These are phyloP conservation scores for Lepidium africanum DNA, from an alignment of 345 rosid species.

Conservation along the genomic window DNA sequence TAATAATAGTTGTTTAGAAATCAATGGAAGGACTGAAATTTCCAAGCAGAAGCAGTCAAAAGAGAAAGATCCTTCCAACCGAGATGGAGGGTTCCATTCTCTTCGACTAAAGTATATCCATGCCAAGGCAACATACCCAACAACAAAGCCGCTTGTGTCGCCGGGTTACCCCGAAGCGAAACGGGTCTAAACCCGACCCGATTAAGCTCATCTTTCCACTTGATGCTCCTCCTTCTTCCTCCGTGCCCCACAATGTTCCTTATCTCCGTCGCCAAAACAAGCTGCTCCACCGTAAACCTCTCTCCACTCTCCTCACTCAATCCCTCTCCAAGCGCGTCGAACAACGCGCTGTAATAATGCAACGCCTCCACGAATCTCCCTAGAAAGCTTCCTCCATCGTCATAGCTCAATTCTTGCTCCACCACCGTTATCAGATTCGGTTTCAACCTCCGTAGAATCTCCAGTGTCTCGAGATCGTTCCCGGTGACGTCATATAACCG, in stretches of 20 bases:
- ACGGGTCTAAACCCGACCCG: slow-evolving; percentile 69
- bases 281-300: slow-evolving; percentile 89
- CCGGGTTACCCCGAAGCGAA: slow-evolving; percentile 84
- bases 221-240: slow-evolving; percentile 43
- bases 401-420: slow-evolving; percentile 79
- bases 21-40: slow-evolving; percentile 46
- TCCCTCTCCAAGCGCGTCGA: slow-evolving; percentile 89
- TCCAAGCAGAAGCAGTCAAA: slow-evolving; percentile 94
- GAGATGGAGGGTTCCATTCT: slow-evolving; percentile 64
- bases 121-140: slow-evolving; percentile 93
- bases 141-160: slow-evolving; percentile 72
- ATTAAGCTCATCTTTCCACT: slow-evolving; percentile 63
- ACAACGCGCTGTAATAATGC: slow-evolving; percentile 93
- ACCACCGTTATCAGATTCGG: slow-evolving; percentile 78
- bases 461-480: slow-evolving; percentile 51
- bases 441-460: slow-evolving; percentile 43
- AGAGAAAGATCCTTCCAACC: slow-evolving; percentile 96
- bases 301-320: slow-evolving; percentile 54
- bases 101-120: slow-evolving; percentile 82
- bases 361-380: slow-evolving; percentile 89
- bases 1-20: too few relatives aligned
- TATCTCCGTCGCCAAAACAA: slow-evolving; percentile 76
- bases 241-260: slow-evolving; percentile 66
- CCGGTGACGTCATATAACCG: slow-evolving; percentile 82
- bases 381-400: slow-evolving; percentile 48